Percentiles rank a stretch among this genome's conserved stretches.
Evolutionary conservation across 169 alveolate species (phyloP).

Genomic region (Theileria parva): DNA sequence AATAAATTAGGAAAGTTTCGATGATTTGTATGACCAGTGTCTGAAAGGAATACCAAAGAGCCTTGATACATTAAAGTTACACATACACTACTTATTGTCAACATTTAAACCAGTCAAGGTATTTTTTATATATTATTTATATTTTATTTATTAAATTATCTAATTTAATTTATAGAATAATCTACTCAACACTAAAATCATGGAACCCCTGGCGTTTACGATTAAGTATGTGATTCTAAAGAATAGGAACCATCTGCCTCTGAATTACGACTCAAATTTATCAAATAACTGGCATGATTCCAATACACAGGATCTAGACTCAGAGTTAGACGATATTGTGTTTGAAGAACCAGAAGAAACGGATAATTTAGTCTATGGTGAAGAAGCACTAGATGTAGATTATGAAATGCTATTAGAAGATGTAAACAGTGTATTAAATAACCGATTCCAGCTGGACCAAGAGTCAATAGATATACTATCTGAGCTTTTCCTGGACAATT

Average conservation of each 20-base stretch:
- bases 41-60: slow-evolving; percentile 32
- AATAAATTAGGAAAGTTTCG: slow-evolving; percentile 21
- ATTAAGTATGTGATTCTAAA: background rate
- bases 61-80: slow-evolving; percentile 1
- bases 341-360: no score
- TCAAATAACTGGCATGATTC: no score
- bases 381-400: background rate
- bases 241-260: slow-evolving; percentile 1
- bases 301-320: no score
- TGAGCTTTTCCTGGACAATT: background rate
- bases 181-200: background rate
- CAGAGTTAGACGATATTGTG: no score
- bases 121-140: background rate
- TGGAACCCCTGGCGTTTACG: background rate
- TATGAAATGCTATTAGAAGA: background rate
- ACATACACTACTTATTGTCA: slow-evolving; percentile 28
- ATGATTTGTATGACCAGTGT: slow-evolving; percentile 29
- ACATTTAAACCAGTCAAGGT: slow-evolving; percentile 45
- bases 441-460: background rate
- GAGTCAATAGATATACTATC: slow-evolving; percentile 4
- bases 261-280: background rate
- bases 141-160: background rate
- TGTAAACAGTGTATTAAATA: background rate
- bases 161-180: slow-evolving; percentile 1
- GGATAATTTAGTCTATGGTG: background rate